Evolutionary conservation across 2,329 filamentous ascomycete genomes (phyloP), one percentile per base, ranked within the genome.

Genomic region (Calonectria henricotiae): DNA sequence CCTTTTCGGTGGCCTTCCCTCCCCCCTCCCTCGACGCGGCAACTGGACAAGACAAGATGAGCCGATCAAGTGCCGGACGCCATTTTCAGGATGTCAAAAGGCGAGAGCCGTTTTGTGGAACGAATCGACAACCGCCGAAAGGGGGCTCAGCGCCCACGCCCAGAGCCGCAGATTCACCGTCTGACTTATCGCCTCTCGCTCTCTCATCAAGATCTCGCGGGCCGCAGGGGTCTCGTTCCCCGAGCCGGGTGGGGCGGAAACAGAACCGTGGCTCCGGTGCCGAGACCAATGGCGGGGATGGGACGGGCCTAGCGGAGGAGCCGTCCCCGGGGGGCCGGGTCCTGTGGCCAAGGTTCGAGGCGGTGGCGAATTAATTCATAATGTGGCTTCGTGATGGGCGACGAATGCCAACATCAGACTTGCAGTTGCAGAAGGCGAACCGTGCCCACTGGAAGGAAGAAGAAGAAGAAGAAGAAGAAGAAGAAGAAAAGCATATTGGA

Each of bases 261-360:
- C 72, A 74, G 75, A 76, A 77, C 75, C 75, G 73, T 76, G 75
- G 75, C 75, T 77, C 73, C 66, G 75, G 75, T 77, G 75, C 75
- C 75, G 73, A 77, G 63, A 67, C 66, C 71, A 71, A 68, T 72
- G 58, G 67, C 70, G 72, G 72, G 68, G 71, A 67, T 70, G 71
- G 68, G 70, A 69, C 67, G 71, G 71, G 67, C 61, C 61, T 65
- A 68, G 65, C 67, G 49, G 69, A 73, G 67, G 69, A 66, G 64
- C 65, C 62, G 54, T 61, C 60, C 49, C 61, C 61, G 62, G 68
- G 62, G 62, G 39, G 25, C 60, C 41, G 65, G 66, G 54, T 44
- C 44, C 51, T 39, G 54, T 32, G 25, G 65, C 58, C 49, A 60
- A 55, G 60, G 32, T 49, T 64, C 65, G 61, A 44, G 62, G 49